Base-by-base conservation (phyloP, 257 asterid genomes). In the Lycium barbarum region DNA sequence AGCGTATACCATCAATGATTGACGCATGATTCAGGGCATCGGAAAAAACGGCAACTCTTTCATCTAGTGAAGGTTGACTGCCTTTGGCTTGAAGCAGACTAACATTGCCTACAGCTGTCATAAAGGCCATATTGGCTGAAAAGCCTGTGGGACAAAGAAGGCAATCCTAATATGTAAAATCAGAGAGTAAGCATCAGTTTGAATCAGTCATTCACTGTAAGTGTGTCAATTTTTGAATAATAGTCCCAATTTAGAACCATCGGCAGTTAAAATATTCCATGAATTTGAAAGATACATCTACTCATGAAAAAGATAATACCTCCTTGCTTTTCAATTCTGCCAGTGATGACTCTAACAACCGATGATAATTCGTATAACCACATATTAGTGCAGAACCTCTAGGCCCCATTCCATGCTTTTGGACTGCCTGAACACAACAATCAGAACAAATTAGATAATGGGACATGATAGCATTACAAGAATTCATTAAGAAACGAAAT, bases 121-220 rank as follows among this genome's bases (percentile, higher is more conserved):
- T 89, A 80, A 96, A 91, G 80, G 98, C 98, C 99, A 95, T 95
- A 88, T 96, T 96, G 98, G 99, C 99, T 87, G 99, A 92, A 91
- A 96, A 95, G 97, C 99, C 99, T 91, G 99, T 94, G 86, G 99
- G 98, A 92, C 99, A 97, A 92, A 97, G 99, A 93, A 95, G 97
- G 96, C 99, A 97, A 88, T 97, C 99, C 99, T 97, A 91, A 92
- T 89, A 91, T 89, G 90, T 87, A 86, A 86, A 86, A 88, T 88
- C 89, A 89, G 92, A 89, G 87, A 87, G 80, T 65, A 85, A 20
- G 71, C 87, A 89, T 92, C 89, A 92, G 90, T 87, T 53, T 78
- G 83, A 78, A 81, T 66, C 86, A 54, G 66, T 53, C 33, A 33
- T 54, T 80, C 40, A 18, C 81, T 80, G 82, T 12, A 76, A 76